Base-by-base conservation (phyloP, 495 filamentous ascomycete genomes). In the Aspergillus carlsbadensis region DNA sequence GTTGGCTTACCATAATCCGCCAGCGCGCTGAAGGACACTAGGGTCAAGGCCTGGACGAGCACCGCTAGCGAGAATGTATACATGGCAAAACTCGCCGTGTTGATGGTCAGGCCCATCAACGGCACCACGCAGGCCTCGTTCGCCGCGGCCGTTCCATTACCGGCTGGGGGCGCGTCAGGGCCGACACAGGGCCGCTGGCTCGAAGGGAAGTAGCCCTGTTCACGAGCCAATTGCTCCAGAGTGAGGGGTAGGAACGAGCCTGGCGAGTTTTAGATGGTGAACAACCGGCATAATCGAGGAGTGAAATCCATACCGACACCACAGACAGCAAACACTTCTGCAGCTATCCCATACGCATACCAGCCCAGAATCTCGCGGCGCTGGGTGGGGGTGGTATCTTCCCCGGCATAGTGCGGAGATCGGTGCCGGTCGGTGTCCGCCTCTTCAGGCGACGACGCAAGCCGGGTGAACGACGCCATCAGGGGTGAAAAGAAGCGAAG, bases 251-350 rank as follows among this genome's bases (percentile, higher is more conserved):
- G 87, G 69, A 96, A 96, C 7, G 90, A 93, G 56, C 87, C 90
- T 90, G n/a, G 52, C 50, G 26, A 48, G 45, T 18, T 5, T 15
- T 18, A 17, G 31, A 37, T 17, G 51, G 47, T 5, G 1, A 14
- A 10, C 10, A 8, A 47, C 3, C 31, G n/a, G 0, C 10, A 18
- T 24, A n/a, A 31, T 14, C 5, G 3, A 10, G 22, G 26, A 14
- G 5, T 21, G 40, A 36, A 24, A 2, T 15, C 52, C 60, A 39
- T 60, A 69, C 65, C 80, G 70, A 85, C 75, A 75, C 91, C 91
- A 65, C 91, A 96, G 31, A 96, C 88, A 7, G 93, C 90, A 68
- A 95, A 96, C 35, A 94, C 90, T 67, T 96, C 92, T 14, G 91
- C 89, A 18, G 91, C 92, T 73, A 92, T 92, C 26, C 84, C 89